These are phyloP conservation scores for Mycena olivaceomarginata DNA, from an alignment of 768 basidiomycete species.

Conservation along the genomic window DNA sequence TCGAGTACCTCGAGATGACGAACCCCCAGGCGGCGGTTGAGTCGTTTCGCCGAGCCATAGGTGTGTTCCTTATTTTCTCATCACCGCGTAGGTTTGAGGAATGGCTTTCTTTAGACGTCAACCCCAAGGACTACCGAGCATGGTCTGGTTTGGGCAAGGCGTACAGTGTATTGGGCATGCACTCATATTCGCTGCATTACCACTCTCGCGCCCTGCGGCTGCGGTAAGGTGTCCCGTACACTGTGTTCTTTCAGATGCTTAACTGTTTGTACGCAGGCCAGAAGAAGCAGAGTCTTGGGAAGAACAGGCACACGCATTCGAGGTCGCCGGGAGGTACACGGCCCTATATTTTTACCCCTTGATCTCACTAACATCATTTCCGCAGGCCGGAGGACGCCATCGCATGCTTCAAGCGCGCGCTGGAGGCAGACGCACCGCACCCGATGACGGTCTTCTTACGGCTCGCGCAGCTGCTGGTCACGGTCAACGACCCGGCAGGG, in stretches of 20 bases:
- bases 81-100: neutral
- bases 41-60: slow-evolving; percentile 87
- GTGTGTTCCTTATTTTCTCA: slow-evolving; percentile 55
- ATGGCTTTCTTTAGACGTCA: slow-evolving; percentile 70
- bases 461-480: slow-evolving; percentile 69
- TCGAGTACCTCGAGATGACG: slow-evolving; percentile 89
- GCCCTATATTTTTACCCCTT: neutral
- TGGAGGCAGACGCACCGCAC: slow-evolving; percentile 59
- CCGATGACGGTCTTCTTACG: slow-evolving; percentile 69
- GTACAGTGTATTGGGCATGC: slow-evolving; percentile 87
- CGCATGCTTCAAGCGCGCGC: slow-evolving; percentile 36
- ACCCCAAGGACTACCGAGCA: slow-evolving; percentile 87
- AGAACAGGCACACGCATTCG: slow-evolving; percentile 83
- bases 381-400: slow-evolving; percentile 35
- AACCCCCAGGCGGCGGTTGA: slow-evolving; percentile 91
- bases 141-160: slow-evolving; percentile 92
- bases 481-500: slow-evolving; percentile 64
- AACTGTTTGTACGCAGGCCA: slow-evolving; percentile 63
- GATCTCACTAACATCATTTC: neutral
- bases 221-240: slow-evolving; percentile 68
- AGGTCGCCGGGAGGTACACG: slow-evolving; percentile 74
- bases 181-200: slow-evolving; percentile 85
- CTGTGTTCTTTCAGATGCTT: neutral
- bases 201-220: slow-evolving; percentile 59
- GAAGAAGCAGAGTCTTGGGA: slow-evolving; percentile 88